A percentile compares a stretch with the other conserved stretches of the same genome.
These are phyloP conservation scores for Ceratocystis diversiconidia DNA, from an alignment of 2,329 filamentous ascomycete species.

Conservation along the genomic window DNA sequence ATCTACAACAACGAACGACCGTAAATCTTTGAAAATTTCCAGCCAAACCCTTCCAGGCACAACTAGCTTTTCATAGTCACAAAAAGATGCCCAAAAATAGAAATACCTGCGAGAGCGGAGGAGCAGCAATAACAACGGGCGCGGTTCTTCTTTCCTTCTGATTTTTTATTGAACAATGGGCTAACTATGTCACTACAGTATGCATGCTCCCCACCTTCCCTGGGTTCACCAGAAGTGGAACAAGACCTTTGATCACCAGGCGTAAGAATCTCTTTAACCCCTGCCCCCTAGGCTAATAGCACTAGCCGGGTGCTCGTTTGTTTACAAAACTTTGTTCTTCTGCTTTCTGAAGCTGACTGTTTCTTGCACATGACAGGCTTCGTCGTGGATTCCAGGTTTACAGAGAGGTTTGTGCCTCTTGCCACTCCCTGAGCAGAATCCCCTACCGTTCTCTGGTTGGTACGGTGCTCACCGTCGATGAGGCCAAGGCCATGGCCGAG, in stretches of 20 bases:
- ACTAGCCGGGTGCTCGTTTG: too few relatives aligned
- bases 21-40: too few relatives aligned
- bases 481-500: conserved; percentile 93
- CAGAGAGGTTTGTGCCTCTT: conserved; percentile 92
- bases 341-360: neutral
- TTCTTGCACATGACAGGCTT: conserved; percentile 42
- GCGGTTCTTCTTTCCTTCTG: neutral
- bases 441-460: conserved; percentile 90
- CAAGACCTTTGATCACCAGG: conserved; percentile 94
- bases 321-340: too few relatives aligned
- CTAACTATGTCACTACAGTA: conserved; percentile 39
- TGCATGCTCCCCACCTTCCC: conserved; percentile 82
- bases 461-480: conserved; percentile 83
- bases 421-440: conserved; percentile 89
- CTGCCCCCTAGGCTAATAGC: neutral
- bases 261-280: conserved; percentile 46
- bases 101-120: too few relatives aligned
- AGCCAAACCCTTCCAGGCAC: too few relatives aligned
- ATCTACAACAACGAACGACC: too few relatives aligned
- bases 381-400: conserved; percentile 99
- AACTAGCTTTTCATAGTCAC: neutral
- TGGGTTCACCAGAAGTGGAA: conserved; percentile 87
- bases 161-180: conserved; percentile 14
- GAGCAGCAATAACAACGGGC: neutral
- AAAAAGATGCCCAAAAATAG: neutral